Base-by-base conservation (phyloP, 257 asterid species). In the Lycium ferocissimum region DNA sequence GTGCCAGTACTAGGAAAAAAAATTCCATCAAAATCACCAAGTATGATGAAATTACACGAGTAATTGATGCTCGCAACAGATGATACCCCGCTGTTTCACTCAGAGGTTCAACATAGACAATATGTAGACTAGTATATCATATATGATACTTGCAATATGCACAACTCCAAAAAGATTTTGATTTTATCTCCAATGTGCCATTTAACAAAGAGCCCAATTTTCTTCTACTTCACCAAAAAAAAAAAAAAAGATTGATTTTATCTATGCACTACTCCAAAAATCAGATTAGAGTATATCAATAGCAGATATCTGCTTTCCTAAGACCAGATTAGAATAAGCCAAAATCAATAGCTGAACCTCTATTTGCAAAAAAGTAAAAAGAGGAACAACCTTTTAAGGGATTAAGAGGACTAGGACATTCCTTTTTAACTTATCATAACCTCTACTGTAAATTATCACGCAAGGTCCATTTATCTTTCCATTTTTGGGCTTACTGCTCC, bases 1-100 rank as follows among this genome's bases (percentile, higher is more conserved):
- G 0, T 15, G 76, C 18, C 12, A 33, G 22, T 67, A 67, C 9
- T 18, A 66, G 12, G 45, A 66, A 66, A 26, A 65, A 65, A 11
- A 11, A 26, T 26, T 26, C 33, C 33, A 26, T 65, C 43, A 65
- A 62, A 26, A 65, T 0, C n/a, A 33, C 72, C 47, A 67, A 69
- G 78, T 69, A 69, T 69, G 78, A 37, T 69, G 33, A 69, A 69
- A 69, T 69, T 69, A 69, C 78, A 38, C 15, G 13, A 69, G 20
- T 69, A 69, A 61, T 69, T 69, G 53, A 69, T 38, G 78, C 78
- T 0, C 26, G 38, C 14, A 38, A 0, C 78, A 69, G 78, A 69
- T 10, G 53, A 37, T 38, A 0, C 26, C 54, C 56, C 17, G 9
- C 56, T 18, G 79, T 71, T 71, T 71, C 79, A 71, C 79, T 9